A percentile compares a stretch with the other conserved stretches of the same genome.
These are phyloP conservation scores for Pseudogymnoascus pannorum DNA, from an alignment of 2,329 filamentous ascomycete species.

Conservation along the genomic window DNA sequence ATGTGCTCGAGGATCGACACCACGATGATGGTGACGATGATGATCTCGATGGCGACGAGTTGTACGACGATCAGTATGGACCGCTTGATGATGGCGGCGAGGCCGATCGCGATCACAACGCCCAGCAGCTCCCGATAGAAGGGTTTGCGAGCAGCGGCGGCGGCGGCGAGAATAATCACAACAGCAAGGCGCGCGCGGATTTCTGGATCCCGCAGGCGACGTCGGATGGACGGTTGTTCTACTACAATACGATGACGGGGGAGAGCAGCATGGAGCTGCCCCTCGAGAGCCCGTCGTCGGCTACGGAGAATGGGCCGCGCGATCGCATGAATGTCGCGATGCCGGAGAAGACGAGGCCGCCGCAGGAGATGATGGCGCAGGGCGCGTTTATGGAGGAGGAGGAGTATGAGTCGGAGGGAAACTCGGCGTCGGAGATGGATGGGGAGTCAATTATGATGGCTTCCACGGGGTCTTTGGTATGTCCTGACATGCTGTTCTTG, in stretches of 20 bases:
- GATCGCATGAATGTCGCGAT: conserved; percentile 84
- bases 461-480: conserved; percentile 62
- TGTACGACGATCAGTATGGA: conserved; percentile 49
- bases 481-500: conserved; percentile 24
- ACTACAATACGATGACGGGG: conserved; percentile 96
- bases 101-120: conserved; percentile 50
- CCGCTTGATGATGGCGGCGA: conserved; percentile 59
- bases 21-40: conserved; percentile 56
- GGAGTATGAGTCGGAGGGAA: conserved; percentile 77
- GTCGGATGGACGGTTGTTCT: conserved; percentile 84
- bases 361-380: conserved; percentile 82
- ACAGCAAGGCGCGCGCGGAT: conserved; percentile 76
- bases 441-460: conserved; percentile 65
- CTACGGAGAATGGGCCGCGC: conserved; percentile 74
- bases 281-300: conserved; percentile 76
- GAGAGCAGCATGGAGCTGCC: conserved; percentile 93
- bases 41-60: conserved; percentile 61
- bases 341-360: conserved; percentile 82
- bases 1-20: conserved; percentile 58
- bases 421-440: conserved; percentile 80
- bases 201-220: conserved; percentile 99
- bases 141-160: conserved; percentile 48
- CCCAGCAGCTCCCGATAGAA: conserved; percentile 28
- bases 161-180: conserved; percentile 48
- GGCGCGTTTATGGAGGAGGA: conserved; percentile 74